Base-by-base conservation (phyloP, 345 rosid species). In the Crucihimalaya himalaica region DNA sequence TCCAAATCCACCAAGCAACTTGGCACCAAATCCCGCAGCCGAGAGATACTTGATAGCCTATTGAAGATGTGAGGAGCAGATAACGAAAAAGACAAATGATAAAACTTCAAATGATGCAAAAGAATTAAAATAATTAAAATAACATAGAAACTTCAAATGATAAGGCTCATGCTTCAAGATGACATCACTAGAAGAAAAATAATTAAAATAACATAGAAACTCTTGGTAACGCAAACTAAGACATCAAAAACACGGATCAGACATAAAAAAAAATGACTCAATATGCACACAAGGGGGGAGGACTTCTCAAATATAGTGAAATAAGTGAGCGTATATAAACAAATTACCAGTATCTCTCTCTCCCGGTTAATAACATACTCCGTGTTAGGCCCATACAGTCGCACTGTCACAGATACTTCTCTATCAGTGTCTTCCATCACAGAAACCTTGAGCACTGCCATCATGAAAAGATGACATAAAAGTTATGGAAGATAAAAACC, bases 11-110 rank as follows among this genome's bases (percentile, higher is more conserved):
- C 88, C 97, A 21, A 95, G 92, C 83, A 95, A 83, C 83, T 95
- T 88, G 15, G 97, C 99, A 68, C 99, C 98, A 82, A 95, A 92
- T 74, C 99, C 97, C 10, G 97, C 97, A 78, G 92, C 88, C 3
- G 97, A 92, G 61, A 95, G 97, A 85, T 89, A 85, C 72, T 92
- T 89, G 90, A 95, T 92, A 48, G 96, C 89, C 97, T 94, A 65
- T 50, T 39, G 79, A 79, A 84, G 23, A 70, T 14, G 79, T 69
- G 9, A 59, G 46, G 42, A 27, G 71, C 65, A 76, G 73, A 67
- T 57, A 63, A 70, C 55, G 5, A 32, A 56, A 79, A 68, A 68
- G 6, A 68, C 45, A 61, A 50, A 61, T 19, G 28, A 23, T 16
- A 42, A 46, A 66, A 60, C 43, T 54, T 70, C 59, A 69, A 55